Percentiles rank a stretch among this genome's conserved stretches.
These are phyloP conservation scores for Alternaria incomplexa DNA, from an alignment of 2,329 filamentous ascomycete species.

Conservation along the genomic window DNA sequence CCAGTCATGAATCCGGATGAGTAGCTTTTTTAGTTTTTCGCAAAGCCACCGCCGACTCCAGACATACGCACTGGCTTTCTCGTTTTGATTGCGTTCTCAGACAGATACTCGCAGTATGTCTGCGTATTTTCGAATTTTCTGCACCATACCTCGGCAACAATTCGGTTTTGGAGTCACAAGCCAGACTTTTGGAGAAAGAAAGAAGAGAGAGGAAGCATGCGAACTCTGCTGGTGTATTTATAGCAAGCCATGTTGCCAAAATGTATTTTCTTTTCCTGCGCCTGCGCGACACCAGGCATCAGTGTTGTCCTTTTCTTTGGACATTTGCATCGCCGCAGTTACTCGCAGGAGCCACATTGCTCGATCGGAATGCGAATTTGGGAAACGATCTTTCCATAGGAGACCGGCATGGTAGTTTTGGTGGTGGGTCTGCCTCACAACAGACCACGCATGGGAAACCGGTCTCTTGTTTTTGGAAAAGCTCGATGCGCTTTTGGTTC, in stretches of 20 bases:
- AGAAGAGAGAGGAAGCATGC: neutral
- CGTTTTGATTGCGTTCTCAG: neutral
- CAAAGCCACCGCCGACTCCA: neutral
- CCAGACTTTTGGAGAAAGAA: neutral
- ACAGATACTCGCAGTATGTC: neutral
- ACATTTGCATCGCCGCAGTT: neutral
- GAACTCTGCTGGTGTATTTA: neutral
- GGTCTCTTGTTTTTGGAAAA: too few relatives aligned
- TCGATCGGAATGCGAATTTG: too few relatives aligned
- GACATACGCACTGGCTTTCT: too few relatives aligned
- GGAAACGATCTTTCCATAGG: neutral
- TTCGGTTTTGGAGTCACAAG: neutral
- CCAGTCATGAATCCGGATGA: too few relatives aligned
- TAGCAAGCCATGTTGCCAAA: neutral
- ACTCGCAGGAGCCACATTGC: neutral
- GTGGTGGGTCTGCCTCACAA: neutral
- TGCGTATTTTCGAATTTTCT: neutral
- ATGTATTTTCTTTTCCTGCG: neutral
- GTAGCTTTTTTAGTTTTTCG: neutral
- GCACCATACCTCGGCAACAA: neutral
- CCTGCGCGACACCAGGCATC: neutral
- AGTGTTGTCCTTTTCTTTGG: neutral
- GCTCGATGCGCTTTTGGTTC: neutral
- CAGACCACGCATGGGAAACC: neutral
- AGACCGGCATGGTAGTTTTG: neutral